Conservation (phyloP, 2,329 filamentous ascomycete genomes). For the Aspergillus sp. region DNA sequence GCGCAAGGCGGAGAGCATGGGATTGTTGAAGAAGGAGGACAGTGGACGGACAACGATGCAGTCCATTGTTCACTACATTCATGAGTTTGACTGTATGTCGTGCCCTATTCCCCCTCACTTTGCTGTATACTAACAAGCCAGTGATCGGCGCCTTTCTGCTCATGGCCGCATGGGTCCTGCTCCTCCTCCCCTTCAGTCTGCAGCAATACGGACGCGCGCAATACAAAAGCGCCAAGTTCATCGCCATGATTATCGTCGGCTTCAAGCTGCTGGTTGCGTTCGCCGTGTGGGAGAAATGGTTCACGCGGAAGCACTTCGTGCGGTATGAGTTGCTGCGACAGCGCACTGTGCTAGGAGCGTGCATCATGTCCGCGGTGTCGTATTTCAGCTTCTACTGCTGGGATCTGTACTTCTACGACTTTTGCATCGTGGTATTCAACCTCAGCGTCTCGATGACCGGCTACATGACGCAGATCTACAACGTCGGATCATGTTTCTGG, state of each 20-base stretch:
- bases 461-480: slow-evolving; percentile 55
- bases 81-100: slow-evolving; percentile 62
- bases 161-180: slow-evolving; percentile 60
- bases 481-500: slow-evolving; percentile 57
- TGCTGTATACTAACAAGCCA: slow-evolving; percentile 6
- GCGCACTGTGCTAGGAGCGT: slow-evolving; percentile 55
- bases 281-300: slow-evolving; percentile 56
- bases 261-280: slow-evolving; percentile 56
- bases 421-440: slow-evolving; percentile 56
- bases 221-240: slow-evolving; percentile 50
- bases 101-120: slow-evolving; percentile 49
- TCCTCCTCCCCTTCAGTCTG: slow-evolving; percentile 67
- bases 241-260: slow-evolving; percentile 57
- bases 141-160: slow-evolving; percentile 38
- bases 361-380: slow-evolving; percentile 49
- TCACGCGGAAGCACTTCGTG: slow-evolving; percentile 57
- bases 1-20: slow-evolving; percentile 57
- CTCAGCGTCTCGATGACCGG: slow-evolving; percentile 46
- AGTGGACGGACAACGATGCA: slow-evolving; percentile 51
- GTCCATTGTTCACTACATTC: slow-evolving; percentile 56
- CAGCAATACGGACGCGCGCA: slow-evolving; percentile 36
- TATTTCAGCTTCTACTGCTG: slow-evolving; percentile 56
- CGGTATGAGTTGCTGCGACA: slow-evolving; percentile 54
- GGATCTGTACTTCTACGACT: slow-evolving; percentile 57
- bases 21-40: slow-evolving; percentile 49